Base-by-base conservation (phyloP, 768 basidiomycete genomes). In the Podaxis sp. region DNA sequence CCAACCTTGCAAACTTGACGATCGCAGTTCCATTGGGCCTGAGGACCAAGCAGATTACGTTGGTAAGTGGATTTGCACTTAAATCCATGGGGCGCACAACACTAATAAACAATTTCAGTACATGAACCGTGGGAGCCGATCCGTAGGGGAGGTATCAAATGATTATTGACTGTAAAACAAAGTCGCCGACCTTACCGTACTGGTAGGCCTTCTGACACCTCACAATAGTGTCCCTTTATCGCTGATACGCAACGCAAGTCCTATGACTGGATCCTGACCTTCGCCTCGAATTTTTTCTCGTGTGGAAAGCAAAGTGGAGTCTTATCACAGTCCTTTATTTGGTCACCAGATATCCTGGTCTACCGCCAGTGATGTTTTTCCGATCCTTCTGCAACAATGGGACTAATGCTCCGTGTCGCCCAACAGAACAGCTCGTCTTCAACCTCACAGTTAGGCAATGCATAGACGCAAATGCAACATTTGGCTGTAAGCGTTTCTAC, bases 261-360 rank as follows among this genome's bases (percentile, higher is more conserved):
- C 6, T 46, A 46, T 17, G 44, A 46, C 15, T 46, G 44, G 44
- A 22, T 46, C 17, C 44, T 46, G 20, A 20, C 17, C 15, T 46
- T 46, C 44, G 38, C 15, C 26, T 17, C 56, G 24, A 58, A 28
- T 8, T 48, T 22, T 26, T 41, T 6, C 56, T 58, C 37, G 55
- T 65, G 20, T 65, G 64, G 64, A 51, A 44, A 24, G 41, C 26
- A 13, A 44, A 26, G 30, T 58, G 54, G 56, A 44, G 28, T 22
- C 36, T 54, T 8, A 60, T 60, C 40, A 58, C 56, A 10, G 13
- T 62, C 2, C 64, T 65, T 10, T 65, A 62, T 41, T 37, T 65
- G 11, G 4, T 65, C 1, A 65, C 62, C 53, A 37, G 64, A 13
- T 65, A 20, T 46, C 44, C 44, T 46, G 7, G 44, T 46, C n/a